phyloP scores from a whole-genome alignment of 257 asterid genomes.

The Solanum chiquidenum region DNA sequence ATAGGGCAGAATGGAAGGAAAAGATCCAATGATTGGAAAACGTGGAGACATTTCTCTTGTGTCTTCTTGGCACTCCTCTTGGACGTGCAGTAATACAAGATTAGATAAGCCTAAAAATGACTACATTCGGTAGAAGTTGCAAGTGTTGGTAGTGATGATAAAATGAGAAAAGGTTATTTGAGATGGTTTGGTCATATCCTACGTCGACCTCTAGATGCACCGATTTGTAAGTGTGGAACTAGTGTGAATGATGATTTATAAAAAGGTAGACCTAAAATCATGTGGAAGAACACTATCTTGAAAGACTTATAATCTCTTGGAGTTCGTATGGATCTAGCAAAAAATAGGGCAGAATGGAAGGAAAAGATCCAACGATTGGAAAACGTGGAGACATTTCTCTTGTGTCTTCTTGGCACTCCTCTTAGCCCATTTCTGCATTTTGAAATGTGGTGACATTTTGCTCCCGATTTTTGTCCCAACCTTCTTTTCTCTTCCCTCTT shows the following conservation, averaged over 20 bases:
- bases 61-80: not conserved
- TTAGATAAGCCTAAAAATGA: not conserved
- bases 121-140: not conserved
- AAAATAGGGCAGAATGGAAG: not conserved
- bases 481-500: not conserved
- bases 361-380: not conserved
- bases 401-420: not conserved
- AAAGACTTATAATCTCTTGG: not conserved
- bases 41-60: not conserved
- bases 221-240: not conserved
- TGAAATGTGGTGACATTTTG: not conserved
- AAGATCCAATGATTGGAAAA: not conserved
- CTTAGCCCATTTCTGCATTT: not conserved
- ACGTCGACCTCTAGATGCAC: not conserved
- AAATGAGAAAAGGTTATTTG: not conserved
- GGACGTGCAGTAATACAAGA: not conserved
- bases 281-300: not conserved
- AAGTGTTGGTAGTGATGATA: not conserved
- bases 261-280: not conserved
- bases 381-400: not conserved
- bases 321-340: not conserved
- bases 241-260: not conserved
- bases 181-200: not conserved
- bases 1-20: not conserved
- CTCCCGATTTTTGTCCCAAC: not conserved